These are phyloP conservation scores for Alternaria alternata DNA, from an alignment of 2,329 filamentous ascomycete species.

Conservation along the genomic window DNA sequence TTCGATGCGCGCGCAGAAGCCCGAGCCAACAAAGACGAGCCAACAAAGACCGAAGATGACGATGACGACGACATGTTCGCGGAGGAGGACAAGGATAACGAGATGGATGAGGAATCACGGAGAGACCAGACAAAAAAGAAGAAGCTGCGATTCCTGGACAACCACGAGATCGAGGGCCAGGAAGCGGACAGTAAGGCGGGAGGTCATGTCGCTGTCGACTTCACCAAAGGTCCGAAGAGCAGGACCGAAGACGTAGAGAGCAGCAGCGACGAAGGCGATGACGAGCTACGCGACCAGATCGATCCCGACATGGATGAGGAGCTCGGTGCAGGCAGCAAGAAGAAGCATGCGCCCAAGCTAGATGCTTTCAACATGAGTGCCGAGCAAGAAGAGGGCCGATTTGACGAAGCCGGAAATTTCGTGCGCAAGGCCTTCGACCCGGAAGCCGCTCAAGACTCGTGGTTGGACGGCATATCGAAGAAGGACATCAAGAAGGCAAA, in stretches of 20 bases:
- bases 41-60: conserved; percentile 55
- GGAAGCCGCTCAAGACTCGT: conserved; percentile 88
- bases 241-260: conserved; percentile 70
- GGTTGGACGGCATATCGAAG: conserved; percentile 91
- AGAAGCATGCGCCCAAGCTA: conserved; percentile 90
- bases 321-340: conserved; percentile 87
- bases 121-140: conserved; percentile 68
- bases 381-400: conserved; percentile 91
- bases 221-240: conserved; percentile 55
- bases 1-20: conserved; percentile 78
- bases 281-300: conserved; percentile 72
- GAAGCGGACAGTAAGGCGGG: conserved; percentile 76
- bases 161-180: conserved; percentile 79
- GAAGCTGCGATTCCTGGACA: conserved; percentile 66
- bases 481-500: conserved; percentile 91
- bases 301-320: conserved; percentile 78
- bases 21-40: conserved; percentile 55
- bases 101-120: conserved; percentile 61
- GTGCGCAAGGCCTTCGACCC: conserved; percentile 88
- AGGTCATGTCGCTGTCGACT: conserved; percentile 68
- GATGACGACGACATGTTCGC: conserved; percentile 86
- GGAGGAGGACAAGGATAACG: conserved; percentile 65
- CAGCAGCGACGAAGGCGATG: conserved; percentile 65
- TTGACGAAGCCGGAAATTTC: conserved; percentile 91
- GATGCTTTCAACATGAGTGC: conserved; percentile 94